Base-by-base conservation (phyloP, 2,329 filamentous ascomycete genomes). In the Thielaviopsis euricoi region DNA sequence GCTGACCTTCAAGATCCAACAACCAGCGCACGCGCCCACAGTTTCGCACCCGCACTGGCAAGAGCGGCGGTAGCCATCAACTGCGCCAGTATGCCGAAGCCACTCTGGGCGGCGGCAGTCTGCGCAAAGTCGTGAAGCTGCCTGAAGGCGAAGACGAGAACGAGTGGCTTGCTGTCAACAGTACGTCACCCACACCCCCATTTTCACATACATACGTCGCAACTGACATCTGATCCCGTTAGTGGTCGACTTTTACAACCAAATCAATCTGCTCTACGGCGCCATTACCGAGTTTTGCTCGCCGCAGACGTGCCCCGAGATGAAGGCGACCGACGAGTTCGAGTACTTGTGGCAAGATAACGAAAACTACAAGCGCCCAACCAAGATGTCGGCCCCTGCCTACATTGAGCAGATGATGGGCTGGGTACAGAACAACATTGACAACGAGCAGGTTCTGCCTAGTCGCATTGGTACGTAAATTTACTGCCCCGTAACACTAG, bases 241-340 rank as follows among this genome's bases (percentile, higher is more conserved):
- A 95, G 90, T 98, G 75, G 93, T 98, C 75, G 93, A 98, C 73
- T 98, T 98, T 73, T 98, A 98, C 81, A 98, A 98, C 76, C 93
- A 98, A 73, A 95, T 98, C 76, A 98, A 98, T 73, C 80, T 98
- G 40, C 84, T 98, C 60, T 98, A 98, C 70, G 94, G 94, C 60
- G 93, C 93, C 64, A 98, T 98, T 69, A 98, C 93, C 61, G 93
- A 98, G 69, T 98, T 98, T 73, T 98, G 93, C 77, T 97, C 93
- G 25, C 91, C 93, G 33, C 86, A 93, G 69, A 89, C 89, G 63
- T 98, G 93, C 70, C 93, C 93, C 0, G 93, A 97, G 74, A 98
- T 98, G 93, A 98, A 98, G 73, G 93, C 93, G n/a, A 98, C 93
- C 10, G 94, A 98, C 73, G 93, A 98, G 86, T 98, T 97, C 71